Conservation (phyloP, 1,284 basidiomycete genomes). For the Fistulina hepatica region DNA sequence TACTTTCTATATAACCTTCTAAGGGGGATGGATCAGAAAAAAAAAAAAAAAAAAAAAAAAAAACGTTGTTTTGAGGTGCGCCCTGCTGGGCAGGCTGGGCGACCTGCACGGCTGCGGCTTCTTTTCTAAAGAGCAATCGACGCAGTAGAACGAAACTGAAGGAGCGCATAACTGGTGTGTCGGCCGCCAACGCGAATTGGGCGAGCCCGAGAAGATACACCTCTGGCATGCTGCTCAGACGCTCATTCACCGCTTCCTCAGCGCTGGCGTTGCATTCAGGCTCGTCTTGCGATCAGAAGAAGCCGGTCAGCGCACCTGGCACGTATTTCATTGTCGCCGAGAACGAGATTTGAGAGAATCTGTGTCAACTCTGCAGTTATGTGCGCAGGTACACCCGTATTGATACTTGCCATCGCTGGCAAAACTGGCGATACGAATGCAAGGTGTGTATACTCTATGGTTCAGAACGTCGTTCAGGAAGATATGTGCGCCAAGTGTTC, state of each 20-base stretch:
- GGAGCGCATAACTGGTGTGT: conserved; percentile 72
- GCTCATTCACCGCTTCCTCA: conserved; percentile 67
- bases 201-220: conserved; percentile 63
- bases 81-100: conserved; percentile 12
- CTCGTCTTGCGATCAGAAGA: not conserved
- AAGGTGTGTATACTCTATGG: too few species aligned
- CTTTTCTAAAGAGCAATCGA: conserved; percentile 51
- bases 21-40: too few species aligned
- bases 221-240: conserved; percentile 64
- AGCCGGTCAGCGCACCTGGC: conserved; percentile 24
- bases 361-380: conserved; percentile 65
- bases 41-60: too few species aligned
- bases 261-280: conserved; percentile 34
- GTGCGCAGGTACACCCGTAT: conserved; percentile 48
- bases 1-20: too few species aligned
- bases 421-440: too few species aligned
- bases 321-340: conserved; percentile 70
- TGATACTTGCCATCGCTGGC: too few species aligned
- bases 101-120: conserved; percentile 13
- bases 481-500: too few species aligned
- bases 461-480: too few species aligned
- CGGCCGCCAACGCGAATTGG: conserved; percentile 61
- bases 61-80: conserved; percentile 18
- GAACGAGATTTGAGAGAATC: conserved; percentile 70
- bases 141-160: conserved; percentile 71